These are phyloP conservation scores for Tanozyma kutaoensis DNA, from an alignment of 805 yeast genomes.

Conservation along the genomic window DNA sequence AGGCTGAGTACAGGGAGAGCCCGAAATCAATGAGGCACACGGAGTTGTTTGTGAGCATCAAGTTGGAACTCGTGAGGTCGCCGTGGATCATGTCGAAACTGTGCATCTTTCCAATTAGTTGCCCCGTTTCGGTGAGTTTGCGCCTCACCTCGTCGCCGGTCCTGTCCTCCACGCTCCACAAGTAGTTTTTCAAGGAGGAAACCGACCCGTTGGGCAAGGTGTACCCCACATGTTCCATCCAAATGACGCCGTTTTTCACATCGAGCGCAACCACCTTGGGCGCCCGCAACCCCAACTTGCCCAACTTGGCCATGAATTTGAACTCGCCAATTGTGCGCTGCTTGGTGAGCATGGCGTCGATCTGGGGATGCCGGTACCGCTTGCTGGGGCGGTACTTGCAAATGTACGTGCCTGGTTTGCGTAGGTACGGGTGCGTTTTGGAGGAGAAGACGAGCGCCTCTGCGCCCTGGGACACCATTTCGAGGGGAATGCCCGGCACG, in stretches of 20 bases:
- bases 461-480: slow-evolving; percentile 74
- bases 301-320: slow-evolving; percentile 50
- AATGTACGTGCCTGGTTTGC: slow-evolving; percentile 24
- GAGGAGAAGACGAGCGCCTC: slow-evolving; percentile 73
- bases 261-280: slow-evolving; percentile 75
- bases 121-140: slow-evolving; percentile 40
- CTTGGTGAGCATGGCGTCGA: slow-evolving; percentile 66
- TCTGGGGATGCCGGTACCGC: slow-evolving; percentile 75
- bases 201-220: slow-evolving; percentile 34
- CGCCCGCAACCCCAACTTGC: slow-evolving; percentile 43
- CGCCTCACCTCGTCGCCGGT: slow-evolving; percentile 22
- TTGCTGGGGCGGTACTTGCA: slow-evolving; percentile 83
- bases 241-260: slow-evolving; percentile 62
- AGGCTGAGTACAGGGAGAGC: slow-evolving; percentile 57
- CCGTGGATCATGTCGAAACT: slow-evolving; percentile 78
- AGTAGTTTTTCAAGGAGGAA: slow-evolving; percentile 59
- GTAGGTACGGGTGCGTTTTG: slow-evolving; percentile 48
- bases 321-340: slow-evolving; percentile 80
- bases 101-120: slow-evolving; percentile 59
- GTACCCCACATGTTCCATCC: slow-evolving; percentile 76
- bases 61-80: slow-evolving; percentile 84
- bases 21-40: slow-evolving; percentile 88
- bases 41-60: slow-evolving; percentile 30
- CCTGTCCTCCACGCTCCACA: slow-evolving; percentile 43
- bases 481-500: slow-evolving; percentile 36